Conservation (phyloP, 2,329 filamentous ascomycete genomes). For the Calonectria multiphialidica region DNA sequence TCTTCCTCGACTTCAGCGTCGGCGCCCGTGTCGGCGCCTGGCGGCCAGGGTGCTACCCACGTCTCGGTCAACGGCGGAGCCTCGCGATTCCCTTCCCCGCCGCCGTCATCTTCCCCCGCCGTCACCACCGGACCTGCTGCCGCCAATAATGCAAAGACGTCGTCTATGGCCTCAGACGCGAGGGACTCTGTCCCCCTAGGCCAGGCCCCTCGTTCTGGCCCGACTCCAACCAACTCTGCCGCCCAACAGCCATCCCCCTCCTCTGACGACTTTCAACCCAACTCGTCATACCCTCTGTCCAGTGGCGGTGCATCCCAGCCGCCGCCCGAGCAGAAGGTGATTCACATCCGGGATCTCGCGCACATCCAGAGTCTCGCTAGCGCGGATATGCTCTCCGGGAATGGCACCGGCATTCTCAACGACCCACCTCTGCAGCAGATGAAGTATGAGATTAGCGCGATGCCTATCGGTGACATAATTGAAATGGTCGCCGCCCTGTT, state of each 20-base stretch:
- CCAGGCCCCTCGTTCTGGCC: constrained; percentile 37
- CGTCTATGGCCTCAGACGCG: constrained; percentile 62
- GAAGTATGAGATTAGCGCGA: constrained; percentile 94
- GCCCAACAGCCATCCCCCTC: constrained; percentile 49
- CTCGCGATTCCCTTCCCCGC: constrained; percentile 66
- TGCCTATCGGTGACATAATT: constrained; percentile 97
- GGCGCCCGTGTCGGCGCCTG: constrained; percentile 37
- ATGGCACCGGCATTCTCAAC: constrained; percentile 61
- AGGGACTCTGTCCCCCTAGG: constrained; percentile 47
- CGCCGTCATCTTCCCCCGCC: constrained; percentile 65
- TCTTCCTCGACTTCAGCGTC: constrained; percentile 24
- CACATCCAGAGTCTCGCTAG: constrained; percentile 92
- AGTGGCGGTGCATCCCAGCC: constrained; percentile 40
- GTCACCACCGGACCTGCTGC: constrained; percentile 50
- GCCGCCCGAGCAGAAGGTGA: constrained; percentile 61
- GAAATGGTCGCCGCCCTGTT: constrained; percentile 98
- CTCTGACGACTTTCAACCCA: constrained; percentile 53
- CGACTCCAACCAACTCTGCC: constrained; percentile 31
- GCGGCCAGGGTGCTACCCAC: constrained; percentile 39
- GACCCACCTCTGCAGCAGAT: constrained; percentile 66
- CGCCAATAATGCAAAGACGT: constrained; percentile 56
- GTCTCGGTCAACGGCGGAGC: constrained; percentile 53
- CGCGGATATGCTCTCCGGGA: constrained; percentile 75
- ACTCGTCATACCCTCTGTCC: constrained; percentile 50
- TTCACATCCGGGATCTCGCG: constrained; percentile 88